Evolutionary conservation across 805 yeast species (phyloP), one percentile per base, ranked within the genome.

Genomic region (Metschnikowia arizonensis): DNA sequence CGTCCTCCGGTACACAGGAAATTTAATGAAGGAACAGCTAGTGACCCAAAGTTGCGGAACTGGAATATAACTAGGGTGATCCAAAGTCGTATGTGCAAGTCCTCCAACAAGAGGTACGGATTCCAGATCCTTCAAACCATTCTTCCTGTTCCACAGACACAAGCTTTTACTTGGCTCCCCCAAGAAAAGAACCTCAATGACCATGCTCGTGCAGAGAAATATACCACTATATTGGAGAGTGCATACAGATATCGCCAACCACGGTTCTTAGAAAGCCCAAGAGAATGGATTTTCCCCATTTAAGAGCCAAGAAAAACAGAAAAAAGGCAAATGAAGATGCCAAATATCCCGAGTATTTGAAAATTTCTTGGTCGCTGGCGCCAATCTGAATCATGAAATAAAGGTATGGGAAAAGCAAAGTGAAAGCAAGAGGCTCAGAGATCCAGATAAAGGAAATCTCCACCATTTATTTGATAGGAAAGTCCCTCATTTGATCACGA

Each of bases 181-280:
- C 33, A 79, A 59, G 49, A 78, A 78, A 35, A 79, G 63, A 38
- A 73, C 53, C 2, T 76, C 74, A 33, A 64, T 46, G 1, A 68
- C 10, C 32, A 70, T 47, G 38, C 79, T 68, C 26, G 57, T 40
- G 36, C 65, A 39, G 15, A 77, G 58, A 40, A 72, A 58, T 1
- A 48, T 1, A 78, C 73, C 9, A 69, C 71, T n/a, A 79, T 45
- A 53, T 78, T 79, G 3, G 83, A 78, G 42, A 79, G 56, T 1
- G 79, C 74, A 53, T 76, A 79, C 2, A 83, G 83, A 55, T 65
- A 69, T 82, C 88, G 2, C 85, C 87, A 36, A 82, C 67, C 40
- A 73, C 62, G 0, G 87, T 82, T 58, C 87, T 64, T 26, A 82
- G 56, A 45, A 15, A 81, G 59, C 0, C 88, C 86, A 24, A 68